Percentiles rank a stretch among this genome's conserved stretches.
Conservation (phyloP, 345 rosid genomes). For the Hibiscus tridactylites region DNA sequence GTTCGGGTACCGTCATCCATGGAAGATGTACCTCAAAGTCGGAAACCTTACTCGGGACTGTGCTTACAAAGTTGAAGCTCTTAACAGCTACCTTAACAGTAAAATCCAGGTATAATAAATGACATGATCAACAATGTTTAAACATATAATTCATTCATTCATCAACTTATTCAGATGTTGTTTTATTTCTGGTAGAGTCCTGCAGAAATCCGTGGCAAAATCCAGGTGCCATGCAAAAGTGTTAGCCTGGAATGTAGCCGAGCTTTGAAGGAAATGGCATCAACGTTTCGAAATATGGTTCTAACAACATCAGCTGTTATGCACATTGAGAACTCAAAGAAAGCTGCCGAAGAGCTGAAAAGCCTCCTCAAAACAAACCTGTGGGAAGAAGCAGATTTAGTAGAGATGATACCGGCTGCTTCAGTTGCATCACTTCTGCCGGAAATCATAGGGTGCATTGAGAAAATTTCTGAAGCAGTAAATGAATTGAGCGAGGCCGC, state of each 20-base stretch:
- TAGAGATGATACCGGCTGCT: constrained; percentile 11
- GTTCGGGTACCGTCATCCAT: constrained; percentile 37
- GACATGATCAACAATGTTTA: not conserved
- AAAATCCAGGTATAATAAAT: constrained; percentile 9
- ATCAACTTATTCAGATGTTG: not conserved
- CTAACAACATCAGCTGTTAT: not conserved
- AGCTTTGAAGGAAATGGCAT: constrained; percentile 30
- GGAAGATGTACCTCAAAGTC: constrained; percentile 34
- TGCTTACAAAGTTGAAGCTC: constrained; percentile 34
- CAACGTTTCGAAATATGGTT: constrained; percentile 18
- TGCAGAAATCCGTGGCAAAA: constrained; percentile 4
- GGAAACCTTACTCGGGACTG: constrained; percentile 29
- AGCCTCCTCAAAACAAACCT: constrained; percentile 9
- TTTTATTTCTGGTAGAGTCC: constrained; percentile 15
- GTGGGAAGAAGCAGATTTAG: constrained; percentile 12
- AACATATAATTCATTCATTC: not conserved
- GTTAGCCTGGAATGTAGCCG: constrained; percentile 25
- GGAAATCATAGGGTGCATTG: constrained; percentile 24
- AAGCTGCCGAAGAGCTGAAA: constrained; percentile 14
- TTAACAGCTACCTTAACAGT: constrained; percentile 17
- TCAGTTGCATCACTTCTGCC: constrained; percentile 25
- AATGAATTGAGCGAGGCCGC: constrained; percentile 27
- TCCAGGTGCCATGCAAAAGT: constrained; percentile 22
- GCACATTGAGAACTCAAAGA: constrained; percentile 21
- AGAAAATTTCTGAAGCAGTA: constrained; percentile 22